phyloP scores from a whole-genome alignment of 306 rosid species.

The Psophocarpus tetragonolobus region DNA sequence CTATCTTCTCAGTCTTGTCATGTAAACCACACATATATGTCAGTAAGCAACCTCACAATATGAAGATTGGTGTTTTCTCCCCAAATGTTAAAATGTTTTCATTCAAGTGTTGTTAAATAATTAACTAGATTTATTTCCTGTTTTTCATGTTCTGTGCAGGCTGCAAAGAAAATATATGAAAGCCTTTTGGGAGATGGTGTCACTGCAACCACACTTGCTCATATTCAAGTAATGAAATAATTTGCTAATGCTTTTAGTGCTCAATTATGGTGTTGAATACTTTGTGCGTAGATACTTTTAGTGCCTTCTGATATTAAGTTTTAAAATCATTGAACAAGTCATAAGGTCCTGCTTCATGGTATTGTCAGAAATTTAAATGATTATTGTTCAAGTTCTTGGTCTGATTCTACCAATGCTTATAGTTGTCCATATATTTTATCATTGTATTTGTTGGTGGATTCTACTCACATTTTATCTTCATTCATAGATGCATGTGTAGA shows the following conservation, averaged over 20 bases:
- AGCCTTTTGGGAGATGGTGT: constrained; percentile 73
- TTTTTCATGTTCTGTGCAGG: constrained; percentile 51
- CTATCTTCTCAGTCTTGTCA: too few species aligned
- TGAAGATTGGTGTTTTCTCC: too few species aligned
- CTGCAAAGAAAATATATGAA: constrained; percentile 92
- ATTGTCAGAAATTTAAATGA: constrained; percentile 2
- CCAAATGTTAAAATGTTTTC: too few species aligned
- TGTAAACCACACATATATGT: too few species aligned
- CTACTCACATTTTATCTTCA: not conserved
- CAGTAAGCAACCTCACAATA: too few species aligned
- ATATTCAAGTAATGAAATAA: constrained; percentile 73
- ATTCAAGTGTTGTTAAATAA: constrained; percentile 8
- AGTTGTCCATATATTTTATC: not conserved
- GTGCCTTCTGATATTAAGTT: not conserved
- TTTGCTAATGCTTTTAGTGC: constrained; percentile 15
- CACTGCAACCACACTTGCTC: constrained; percentile 75
- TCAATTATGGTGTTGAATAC: constrained; percentile 23
- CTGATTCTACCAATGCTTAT: constrained; percentile 6
- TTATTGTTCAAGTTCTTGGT: constrained; percentile 11
- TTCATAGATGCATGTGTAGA: not conserved
- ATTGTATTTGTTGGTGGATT: not conserved
- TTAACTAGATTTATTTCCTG: constrained; percentile 3
- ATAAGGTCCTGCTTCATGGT: constrained; percentile 9
- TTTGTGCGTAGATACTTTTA: constrained; percentile 12
- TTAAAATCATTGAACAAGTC: constrained; percentile 9